Conservation (phyloP, 805 yeast genomes). For the Metschnikowia drakensbergensis region DNA sequence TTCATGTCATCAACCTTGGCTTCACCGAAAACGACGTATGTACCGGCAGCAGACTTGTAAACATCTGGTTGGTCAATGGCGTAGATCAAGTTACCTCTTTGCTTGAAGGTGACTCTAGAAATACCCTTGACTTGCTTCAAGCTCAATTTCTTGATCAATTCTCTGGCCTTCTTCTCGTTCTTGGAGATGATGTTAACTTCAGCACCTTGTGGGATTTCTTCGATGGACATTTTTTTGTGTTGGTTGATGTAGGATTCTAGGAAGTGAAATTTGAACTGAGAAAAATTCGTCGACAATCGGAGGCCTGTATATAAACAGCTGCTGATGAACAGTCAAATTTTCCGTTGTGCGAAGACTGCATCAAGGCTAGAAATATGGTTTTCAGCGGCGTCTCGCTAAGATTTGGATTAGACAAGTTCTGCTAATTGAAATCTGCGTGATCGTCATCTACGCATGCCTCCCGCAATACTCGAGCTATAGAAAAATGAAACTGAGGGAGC, state of each 20-base stretch:
- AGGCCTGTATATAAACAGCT: background rate
- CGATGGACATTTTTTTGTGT: conserved; percentile 36
- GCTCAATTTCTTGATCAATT: conserved; percentile 79
- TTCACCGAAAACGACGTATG: conserved; percentile 96
- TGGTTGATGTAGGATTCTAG: background rate
- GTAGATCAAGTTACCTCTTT: conserved; percentile 84
- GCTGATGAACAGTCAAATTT: background rate
- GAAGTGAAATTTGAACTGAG: background rate
- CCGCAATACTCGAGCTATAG: no score
- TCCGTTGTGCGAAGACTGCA: background rate
- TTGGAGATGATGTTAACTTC: conserved; percentile 76
- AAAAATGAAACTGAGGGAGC: no score
- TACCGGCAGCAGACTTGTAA: conserved; percentile 88
- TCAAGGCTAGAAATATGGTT: background rate
- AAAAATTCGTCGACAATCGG: background rate
- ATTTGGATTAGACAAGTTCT: no score
- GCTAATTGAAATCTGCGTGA: no score
- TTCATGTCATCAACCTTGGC: conserved; percentile 93
- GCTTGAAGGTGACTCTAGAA: conserved; percentile 92
- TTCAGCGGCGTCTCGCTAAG: background rate
- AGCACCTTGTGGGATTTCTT: conserved; percentile 78
- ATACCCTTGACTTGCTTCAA: conserved; percentile 89
- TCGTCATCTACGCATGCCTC: no score
- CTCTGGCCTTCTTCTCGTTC: conserved; percentile 95
- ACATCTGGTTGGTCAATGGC: conserved; percentile 94